phyloP scores from a whole-genome alignment of 2,329 filamentous ascomycete genomes.

The Tolypocladium pustulatum region DNA sequence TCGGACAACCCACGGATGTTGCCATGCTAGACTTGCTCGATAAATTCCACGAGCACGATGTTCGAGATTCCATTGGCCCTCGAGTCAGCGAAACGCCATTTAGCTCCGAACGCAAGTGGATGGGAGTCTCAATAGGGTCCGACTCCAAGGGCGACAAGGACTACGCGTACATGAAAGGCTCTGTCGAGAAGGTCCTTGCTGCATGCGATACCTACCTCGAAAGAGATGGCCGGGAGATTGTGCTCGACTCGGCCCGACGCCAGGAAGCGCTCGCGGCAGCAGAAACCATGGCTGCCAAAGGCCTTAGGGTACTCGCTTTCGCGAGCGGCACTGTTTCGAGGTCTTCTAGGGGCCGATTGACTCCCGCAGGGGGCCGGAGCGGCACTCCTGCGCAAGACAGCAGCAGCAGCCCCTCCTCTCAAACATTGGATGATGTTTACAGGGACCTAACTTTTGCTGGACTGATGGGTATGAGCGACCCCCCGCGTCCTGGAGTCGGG shows the following conservation, averaged over 20 bases:
- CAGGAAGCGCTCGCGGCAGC: conserved; percentile 70
- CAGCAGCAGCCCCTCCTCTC: conserved; percentile 27
- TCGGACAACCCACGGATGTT: conserved; percentile 93
- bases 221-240: conserved; percentile 73
- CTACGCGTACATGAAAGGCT: conserved; percentile 90
- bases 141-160: conserved; percentile 55
- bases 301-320: conserved; percentile 84
- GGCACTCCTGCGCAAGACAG: conserved; percentile 37
- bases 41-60: conserved; percentile 81
- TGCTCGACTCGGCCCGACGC: conserved; percentile 66
- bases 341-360: conserved; percentile 29
- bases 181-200: conserved; percentile 75
- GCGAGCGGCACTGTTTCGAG: conserved; percentile 65
- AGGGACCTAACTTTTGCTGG: conserved; percentile 81
- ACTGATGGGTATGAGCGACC: conserved; percentile 94
- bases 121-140: conserved; percentile 80
- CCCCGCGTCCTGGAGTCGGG: conserved; percentile 81
- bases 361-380: conserved; percentile 31
- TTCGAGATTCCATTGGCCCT: conserved; percentile 74
- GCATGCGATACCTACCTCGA: conserved; percentile 88
- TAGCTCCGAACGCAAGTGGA: conserved; percentile 97
- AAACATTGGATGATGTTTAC: conserved; percentile 60
- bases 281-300: conserved; percentile 78
- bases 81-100: conserved; percentile 84
- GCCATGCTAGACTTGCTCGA: conserved; percentile 93